Base-by-base conservation (phyloP, 768 basidiomycete genomes). In the Tylopilus felleus region DNA sequence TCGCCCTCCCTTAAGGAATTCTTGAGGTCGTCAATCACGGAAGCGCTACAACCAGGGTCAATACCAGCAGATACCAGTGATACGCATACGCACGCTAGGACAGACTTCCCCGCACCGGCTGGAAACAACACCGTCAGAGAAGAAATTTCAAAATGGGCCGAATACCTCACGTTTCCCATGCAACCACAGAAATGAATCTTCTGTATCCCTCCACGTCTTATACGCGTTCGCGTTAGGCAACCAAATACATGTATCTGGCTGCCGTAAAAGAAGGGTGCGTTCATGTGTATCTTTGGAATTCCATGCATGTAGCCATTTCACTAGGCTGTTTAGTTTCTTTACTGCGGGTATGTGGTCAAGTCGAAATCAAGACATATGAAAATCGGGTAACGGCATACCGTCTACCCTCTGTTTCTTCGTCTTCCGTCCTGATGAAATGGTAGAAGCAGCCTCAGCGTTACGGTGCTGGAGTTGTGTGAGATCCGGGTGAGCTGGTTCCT, bases 191-290 rank as follows among this genome's bases (percentile, higher is more conserved):
- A 36, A 36, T 8, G 35, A 36, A 7, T 36, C 16, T 1, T 36
- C 6, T 16, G 35, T 6, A 16, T 5, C 16, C 35, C 16, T 36
- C 35, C 35, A 36, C 12, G 16, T 36, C 17, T 3, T 16, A 8
- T 17, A 36, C 16, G 14, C 35, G 5, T 36, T 16, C 14, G 35
- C 17, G 14, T 17, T 36, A 16, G 16, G 16, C 17, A 36, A 17
- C 61, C 61, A 63, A 8, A 4, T 25, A 9, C 61, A 63, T 1
- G 58, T 63, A 10, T 36, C 58, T 0, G 27, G 45, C 1, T 61
- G 58, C 0, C 52, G 51, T 10, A 53, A 6, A 21, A 8, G n/a
- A 4, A 22, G 21, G 0, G 39, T 57, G 16, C 28, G 29, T 25
- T 21, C 23, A 13, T 56, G 49, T 2, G 17, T 61, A 2, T 38